Base-by-base conservation (phyloP, 208 protist species). In the Trypanosoma brucei region DNA sequence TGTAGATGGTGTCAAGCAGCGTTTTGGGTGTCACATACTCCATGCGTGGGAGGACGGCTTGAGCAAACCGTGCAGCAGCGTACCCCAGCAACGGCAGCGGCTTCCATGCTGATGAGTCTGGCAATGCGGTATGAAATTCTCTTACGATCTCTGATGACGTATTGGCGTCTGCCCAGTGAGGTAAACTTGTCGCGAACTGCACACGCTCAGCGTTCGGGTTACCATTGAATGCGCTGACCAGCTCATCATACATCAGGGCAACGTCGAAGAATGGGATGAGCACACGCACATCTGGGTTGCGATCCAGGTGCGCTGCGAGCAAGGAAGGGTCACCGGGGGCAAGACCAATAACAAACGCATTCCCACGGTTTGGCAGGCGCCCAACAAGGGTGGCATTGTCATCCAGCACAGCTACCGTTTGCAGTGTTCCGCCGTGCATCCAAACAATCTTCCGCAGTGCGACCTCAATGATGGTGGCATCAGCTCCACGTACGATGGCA, bases 181-280 rank as follows among this genome's bases (percentile, higher is more conserved):
- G 82, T 59, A 88, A 45, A 49, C 70, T 88, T 34, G 59, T 81
- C 35, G 81, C 33, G 31, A 78, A 73, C 44, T 78, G 37, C 40
- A 82, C 34, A 1, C 78, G 78, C 38, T 45, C 53, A 3, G 66
- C 60, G n/a, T 44, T 46, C 22, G n/a, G 6, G 5, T 30, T 3
- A 2, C 8, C 46, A 2, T 31, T 11, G 40, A 84, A 81, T 49
- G 64, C 68, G 9, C 1, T 13, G 4, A 72, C 56, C 11, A 88
- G 54, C 1, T 69, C 22, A 34, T 34, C 22, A 61, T 86, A 78
- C 59, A 76, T 59, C 31, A 74, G 14, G 34, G 57, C 30, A 30
- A 83, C 50, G 37, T 86, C 79, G n/a, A 58, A 50, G 55, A 76
- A 81, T 22, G 39, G 48, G 2, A 89, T 9, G 35, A 82, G 55